Conservation (phyloP, 2,329 filamentous ascomycete species). For the Talaromyces sp. region DNA sequence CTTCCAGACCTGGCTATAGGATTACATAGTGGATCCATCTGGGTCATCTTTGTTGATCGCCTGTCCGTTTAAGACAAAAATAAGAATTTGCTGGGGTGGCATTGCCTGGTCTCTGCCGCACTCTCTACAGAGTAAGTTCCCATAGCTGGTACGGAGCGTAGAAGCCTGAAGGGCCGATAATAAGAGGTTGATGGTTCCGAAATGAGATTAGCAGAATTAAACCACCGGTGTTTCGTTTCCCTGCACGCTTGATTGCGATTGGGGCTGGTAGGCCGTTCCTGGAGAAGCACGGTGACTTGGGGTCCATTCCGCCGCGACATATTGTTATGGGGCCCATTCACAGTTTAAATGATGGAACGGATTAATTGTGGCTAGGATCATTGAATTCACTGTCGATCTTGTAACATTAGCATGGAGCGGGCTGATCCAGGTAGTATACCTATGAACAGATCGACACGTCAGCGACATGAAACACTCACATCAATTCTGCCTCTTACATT, state of each 20-base stretch:
- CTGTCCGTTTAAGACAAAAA: not conserved
- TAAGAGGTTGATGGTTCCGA: not conserved
- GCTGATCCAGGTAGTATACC: not conserved
- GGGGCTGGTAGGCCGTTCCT: not conserved
- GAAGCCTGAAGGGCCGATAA: not conserved
- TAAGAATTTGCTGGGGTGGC: not conserved
- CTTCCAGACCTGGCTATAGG: not conserved
- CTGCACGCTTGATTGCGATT: not conserved
- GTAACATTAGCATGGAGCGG: not conserved
- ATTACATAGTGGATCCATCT: not conserved
- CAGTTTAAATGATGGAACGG: not conserved
- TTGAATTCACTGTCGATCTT: constrained; percentile 1
- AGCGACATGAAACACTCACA: not conserved
- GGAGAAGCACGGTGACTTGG: not conserved
- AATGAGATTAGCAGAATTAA: not conserved
- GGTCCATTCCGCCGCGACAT: not conserved
- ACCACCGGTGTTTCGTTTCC: constrained; percentile 2
- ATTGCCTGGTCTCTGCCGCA: not conserved
- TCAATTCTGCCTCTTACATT: not conserved
- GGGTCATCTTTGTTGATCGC: not conserved
- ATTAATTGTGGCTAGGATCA: not conserved
- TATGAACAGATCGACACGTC: not conserved
- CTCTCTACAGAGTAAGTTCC: not conserved
- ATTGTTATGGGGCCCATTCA: not conserved
- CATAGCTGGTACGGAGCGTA: not conserved